Percentiles rank a stretch among this genome's conserved stretches.
These are phyloP conservation scores for Diaporthe destruens DNA, from an alignment of 2,329 filamentous ascomycete species.

Conservation along the genomic window DNA sequence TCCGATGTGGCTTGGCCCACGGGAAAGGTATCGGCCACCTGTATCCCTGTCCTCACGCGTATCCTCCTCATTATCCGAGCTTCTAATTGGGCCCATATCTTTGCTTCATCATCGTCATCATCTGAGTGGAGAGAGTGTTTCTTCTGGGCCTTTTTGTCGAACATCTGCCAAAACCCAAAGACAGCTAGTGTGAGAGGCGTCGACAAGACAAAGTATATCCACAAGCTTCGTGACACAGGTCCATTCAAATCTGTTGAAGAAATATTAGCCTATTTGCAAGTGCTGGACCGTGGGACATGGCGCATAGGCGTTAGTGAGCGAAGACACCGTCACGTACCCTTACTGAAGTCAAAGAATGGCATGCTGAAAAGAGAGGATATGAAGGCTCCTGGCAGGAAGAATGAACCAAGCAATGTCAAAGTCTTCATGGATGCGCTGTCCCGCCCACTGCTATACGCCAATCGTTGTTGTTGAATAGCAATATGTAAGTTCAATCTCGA, in stretches of 20 bases:
- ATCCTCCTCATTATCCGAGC: constrained; percentile 16
- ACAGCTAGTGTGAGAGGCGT: not conserved
- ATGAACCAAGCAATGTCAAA: not conserved
- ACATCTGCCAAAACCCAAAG: constrained; percentile 2
- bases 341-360: constrained; percentile 28
- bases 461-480: constrained; percentile 44
- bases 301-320: too few species aligned
- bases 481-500: constrained; percentile 52
- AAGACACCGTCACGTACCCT: not conserved
- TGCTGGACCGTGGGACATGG: not conserved
- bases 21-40: not conserved
- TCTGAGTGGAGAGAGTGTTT: not conserved
- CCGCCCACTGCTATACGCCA: constrained; percentile 43
- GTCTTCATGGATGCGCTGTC: constrained; percentile 48
- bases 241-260: not conserved
- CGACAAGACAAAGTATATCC: constrained; percentile 30
- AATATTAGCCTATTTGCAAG: not conserved
- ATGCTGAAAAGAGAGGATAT: constrained; percentile 27
- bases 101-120: not conserved
- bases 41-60: constrained; percentile 15
- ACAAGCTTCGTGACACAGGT: constrained; percentile 20
- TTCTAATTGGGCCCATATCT: not conserved
- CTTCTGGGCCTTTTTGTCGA: not conserved
- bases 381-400: constrained; percentile 2
- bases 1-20: not conserved